Evolutionary conservation across 805 yeast genomes (phyloP).

Genomic region (Metschnikowia noctiluminum): DNA sequence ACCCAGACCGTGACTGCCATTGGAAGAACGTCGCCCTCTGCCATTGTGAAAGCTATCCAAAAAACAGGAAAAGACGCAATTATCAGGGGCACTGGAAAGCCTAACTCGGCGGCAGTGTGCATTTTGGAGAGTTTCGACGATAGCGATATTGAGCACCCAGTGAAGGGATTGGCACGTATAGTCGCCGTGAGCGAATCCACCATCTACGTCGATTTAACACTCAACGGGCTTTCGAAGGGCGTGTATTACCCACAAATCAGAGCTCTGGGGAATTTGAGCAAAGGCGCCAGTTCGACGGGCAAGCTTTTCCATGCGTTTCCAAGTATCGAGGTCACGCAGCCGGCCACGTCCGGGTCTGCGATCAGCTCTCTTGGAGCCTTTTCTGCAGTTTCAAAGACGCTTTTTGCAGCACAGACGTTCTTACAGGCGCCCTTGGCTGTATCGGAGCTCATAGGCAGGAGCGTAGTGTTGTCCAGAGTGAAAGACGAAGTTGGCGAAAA

Average conservation of each 20-base stretch:
- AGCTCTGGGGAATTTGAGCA: slow-evolving; percentile 69
- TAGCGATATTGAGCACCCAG: slow-evolving; percentile 49
- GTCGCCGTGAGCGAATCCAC: slow-evolving; percentile 61
- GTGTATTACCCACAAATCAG: slow-evolving; percentile 68
- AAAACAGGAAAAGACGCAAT: slow-evolving; percentile 83
- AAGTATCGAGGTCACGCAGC: slow-evolving; percentile 32
- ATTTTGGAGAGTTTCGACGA: slow-evolving; percentile 71
- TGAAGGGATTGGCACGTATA: slow-evolving; percentile 83
- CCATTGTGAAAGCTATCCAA: slow-evolving; percentile 65
- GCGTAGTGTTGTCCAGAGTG: slow-evolving; percentile 46
- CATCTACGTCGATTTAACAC: slow-evolving; percentile 68
- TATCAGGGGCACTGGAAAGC: slow-evolving; percentile 84
- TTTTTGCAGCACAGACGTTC: slow-evolving; percentile 36
- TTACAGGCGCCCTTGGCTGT: slow-evolving; percentile 46
- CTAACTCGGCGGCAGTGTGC: slow-evolving; percentile 88
- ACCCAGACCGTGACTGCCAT: slow-evolving; percentile 62
- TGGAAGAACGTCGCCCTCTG: slow-evolving; percentile 76
- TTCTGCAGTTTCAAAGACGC: slow-evolving; percentile 5
- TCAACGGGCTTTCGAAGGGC: slow-evolving; percentile 68
- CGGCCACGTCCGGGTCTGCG: slow-evolving; percentile 25
- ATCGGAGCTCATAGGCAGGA: slow-evolving; percentile 67
- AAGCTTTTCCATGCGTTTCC: slow-evolving; percentile 42
- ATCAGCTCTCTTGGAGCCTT: slow-evolving; percentile 37
- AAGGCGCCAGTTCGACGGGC: slow-evolving; percentile 71
- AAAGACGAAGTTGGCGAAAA: slow-evolving; percentile 39